Percentiles rank a stretch among this genome's conserved stretches.
phyloP scores from a whole-genome alignment of 768 basidiomycete species.

The Pisolithus microcarpus region DNA sequence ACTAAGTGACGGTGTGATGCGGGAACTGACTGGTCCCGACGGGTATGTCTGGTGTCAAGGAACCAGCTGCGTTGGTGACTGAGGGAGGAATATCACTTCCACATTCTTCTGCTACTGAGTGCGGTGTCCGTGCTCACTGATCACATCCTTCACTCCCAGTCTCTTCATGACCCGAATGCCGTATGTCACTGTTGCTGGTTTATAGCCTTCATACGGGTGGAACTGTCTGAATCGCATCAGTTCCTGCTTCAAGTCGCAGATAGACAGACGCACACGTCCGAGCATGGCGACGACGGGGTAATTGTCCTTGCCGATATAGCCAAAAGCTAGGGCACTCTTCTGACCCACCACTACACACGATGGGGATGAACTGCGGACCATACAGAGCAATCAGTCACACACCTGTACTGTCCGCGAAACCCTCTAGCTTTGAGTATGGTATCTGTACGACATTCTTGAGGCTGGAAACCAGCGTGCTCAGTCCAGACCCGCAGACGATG shows the following conservation, averaged over 20 bases:
- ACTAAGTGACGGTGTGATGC: not conserved
- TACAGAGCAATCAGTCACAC: conserved; percentile 6
- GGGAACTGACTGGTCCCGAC: conserved; percentile 72
- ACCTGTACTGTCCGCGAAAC: conserved; percentile 78
- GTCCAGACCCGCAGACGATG: conserved; percentile 83
- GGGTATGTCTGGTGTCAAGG: conserved; percentile 61
- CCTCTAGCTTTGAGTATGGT: conserved; percentile 61
- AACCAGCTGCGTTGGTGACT: conserved; percentile 90
- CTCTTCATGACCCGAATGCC: conserved; percentile 75
- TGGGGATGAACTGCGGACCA: not conserved
- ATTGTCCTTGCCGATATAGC: conserved; percentile 56
- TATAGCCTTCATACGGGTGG: conserved; percentile 81
- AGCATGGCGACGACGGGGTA: conserved; percentile 87
- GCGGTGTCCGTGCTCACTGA: conserved; percentile 46
- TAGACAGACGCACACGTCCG: conserved; percentile 52
- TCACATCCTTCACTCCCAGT: conserved; percentile 67
- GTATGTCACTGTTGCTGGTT: conserved; percentile 60
- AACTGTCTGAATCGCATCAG: conserved; percentile 41
- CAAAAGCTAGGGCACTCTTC: conserved; percentile 74
- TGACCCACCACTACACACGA: conserved; percentile 66
- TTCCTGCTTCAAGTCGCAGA: not conserved
- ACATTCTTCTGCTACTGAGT: not conserved
- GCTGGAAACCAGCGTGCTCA: conserved; percentile 63
- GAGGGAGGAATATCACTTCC: conserved; percentile 4
- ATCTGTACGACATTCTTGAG: conserved; percentile 53